Conservation (phyloP, 2,329 filamentous ascomycete species). For the Rugonectria rugulosa region DNA sequence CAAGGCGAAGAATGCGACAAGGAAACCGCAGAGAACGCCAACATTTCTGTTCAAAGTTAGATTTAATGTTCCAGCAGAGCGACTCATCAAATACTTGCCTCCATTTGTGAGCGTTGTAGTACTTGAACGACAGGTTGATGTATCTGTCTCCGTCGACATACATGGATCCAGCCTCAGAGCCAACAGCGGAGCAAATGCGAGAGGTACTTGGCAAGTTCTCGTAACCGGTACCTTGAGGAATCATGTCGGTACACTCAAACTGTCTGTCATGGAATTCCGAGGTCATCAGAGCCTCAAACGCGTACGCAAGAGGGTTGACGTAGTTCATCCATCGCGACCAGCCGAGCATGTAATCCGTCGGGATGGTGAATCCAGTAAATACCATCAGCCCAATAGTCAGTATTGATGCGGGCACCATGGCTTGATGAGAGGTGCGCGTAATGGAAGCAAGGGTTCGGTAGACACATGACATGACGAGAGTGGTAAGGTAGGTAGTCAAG, state of each 20-base stretch:
- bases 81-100: slow-evolving; percentile 6
- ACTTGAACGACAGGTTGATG: slow-evolving; percentile 62
- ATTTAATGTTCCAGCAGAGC: fast-evolving
- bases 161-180: slow-evolving; percentile 60
- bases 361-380: slow-evolving; percentile 46
- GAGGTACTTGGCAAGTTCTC: slow-evolving; percentile 51
- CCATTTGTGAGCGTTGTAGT: slow-evolving; percentile 67
- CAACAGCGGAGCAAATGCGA: slow-evolving; percentile 62
- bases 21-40: slow-evolving; percentile 71
- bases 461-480: slow-evolving; percentile 40
- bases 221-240: slow-evolving; percentile 47
- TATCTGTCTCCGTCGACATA: slow-evolving; percentile 68
- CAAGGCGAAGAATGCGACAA: slow-evolving; percentile 67
- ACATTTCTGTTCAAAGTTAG: slow-evolving; percentile 59
- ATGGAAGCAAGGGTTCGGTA: slow-evolving; percentile 42
- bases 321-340: slow-evolving; percentile 68
- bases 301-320: slow-evolving; percentile 69
- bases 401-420: slow-evolving; percentile 60
- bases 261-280: slow-evolving; percentile 53
- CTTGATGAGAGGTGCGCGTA: slow-evolving; percentile 40
- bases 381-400: slow-evolving; percentile 62
- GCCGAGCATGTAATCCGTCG: slow-evolving; percentile 37
- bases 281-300: slow-evolving; percentile 37
- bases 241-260: slow-evolving; percentile 62
- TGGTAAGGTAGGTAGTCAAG: slow-evolving; percentile 47